Base-by-base conservation (phyloP, 108 stramenopile species). In the Stephanodiscus triporus region DNA sequence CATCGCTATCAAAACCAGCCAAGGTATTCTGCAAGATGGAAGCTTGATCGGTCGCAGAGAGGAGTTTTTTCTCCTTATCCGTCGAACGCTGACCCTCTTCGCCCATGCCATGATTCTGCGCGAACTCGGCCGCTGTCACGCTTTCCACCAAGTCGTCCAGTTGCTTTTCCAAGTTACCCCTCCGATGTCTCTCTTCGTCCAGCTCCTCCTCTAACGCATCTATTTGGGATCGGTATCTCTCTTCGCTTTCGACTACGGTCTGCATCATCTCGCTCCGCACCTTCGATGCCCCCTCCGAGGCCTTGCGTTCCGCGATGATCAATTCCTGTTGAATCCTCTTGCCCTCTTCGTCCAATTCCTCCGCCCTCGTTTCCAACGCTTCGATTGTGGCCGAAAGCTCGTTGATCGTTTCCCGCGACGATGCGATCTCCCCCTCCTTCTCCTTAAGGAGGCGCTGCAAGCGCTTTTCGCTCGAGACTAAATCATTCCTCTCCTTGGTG, bases 251-350 rank as follows among this genome's bases (percentile, higher is more conserved):
- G 16, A 87, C 68, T 27, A 91, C 68, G 14, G 92, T 87, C 65
- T 89, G 78, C 56, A 86, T 85, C 86, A 93, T 87, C 64, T 93
- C 92, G 55, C 75, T 88, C 30, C 90, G 75, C 16, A 85, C 90
- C 54, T 85, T 81, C 27, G 87, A 61, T 14, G 85, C 88, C 27
- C 86, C 86, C 64, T 89, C 89, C 36, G 87, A 89, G 45, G 89
- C 87, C 40, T 88, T 65, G 10, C 75, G 72, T 66, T 93, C 87
- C 19, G 87, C 77, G 40, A 84, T 77, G 4, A 50, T 50, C 49
- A 69, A 87, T 53, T 90, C 89, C 66, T 87, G 83, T 38, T 85
- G 67, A 51, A 76, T 43, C 40, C 69, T 85, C 53, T 80, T 69
- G 9, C 66, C 43, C 42, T 89, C 80, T 10, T 56, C 54, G 50